phyloP scores from a whole-genome alignment of 192 early-diverging fungal genomes.

The Coemansia sp. region DNA sequence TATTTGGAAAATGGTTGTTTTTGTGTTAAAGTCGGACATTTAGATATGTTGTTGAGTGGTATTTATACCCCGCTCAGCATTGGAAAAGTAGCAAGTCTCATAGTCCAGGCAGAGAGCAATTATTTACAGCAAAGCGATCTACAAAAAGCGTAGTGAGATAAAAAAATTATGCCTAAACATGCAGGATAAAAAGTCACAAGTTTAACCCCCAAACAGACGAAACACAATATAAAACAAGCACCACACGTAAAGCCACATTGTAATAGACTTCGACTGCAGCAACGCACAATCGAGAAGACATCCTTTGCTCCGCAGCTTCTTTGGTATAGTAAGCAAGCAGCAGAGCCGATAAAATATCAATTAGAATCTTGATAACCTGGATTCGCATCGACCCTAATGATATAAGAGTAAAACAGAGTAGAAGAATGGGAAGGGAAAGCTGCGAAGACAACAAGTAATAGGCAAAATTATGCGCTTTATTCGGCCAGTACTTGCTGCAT shows the following conservation, averaged over 20 bases:
- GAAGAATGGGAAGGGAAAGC: neutral
- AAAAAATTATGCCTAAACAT: too few species aligned
- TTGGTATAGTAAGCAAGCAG: neutral
- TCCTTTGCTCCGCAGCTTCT: neutral
- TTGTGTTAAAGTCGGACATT: too few species aligned
- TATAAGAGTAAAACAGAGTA: neutral
- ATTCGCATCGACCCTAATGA: neutral
- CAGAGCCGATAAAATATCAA: neutral
- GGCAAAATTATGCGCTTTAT: neutral
- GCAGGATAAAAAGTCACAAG: too few species aligned
- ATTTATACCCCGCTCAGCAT: too few species aligned
- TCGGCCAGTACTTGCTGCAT: neutral
- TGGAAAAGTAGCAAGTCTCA: too few species aligned
- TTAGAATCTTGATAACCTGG: neutral
- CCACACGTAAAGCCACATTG: neutral
- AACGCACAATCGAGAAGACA: neutral
- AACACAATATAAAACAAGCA: neutral
- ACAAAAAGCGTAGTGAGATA: too few species aligned
- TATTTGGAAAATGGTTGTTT: neutral
- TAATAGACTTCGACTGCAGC: neutral
- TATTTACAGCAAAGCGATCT: too few species aligned
- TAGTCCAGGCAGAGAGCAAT: too few species aligned
- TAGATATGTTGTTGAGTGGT: too few species aligned
- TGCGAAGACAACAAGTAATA: neutral
- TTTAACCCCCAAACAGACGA: too few species aligned